phyloP scores from a whole-genome alignment of 2,329 filamentous ascomycete species.

The Myriosclerotinia scirpicola region DNA sequence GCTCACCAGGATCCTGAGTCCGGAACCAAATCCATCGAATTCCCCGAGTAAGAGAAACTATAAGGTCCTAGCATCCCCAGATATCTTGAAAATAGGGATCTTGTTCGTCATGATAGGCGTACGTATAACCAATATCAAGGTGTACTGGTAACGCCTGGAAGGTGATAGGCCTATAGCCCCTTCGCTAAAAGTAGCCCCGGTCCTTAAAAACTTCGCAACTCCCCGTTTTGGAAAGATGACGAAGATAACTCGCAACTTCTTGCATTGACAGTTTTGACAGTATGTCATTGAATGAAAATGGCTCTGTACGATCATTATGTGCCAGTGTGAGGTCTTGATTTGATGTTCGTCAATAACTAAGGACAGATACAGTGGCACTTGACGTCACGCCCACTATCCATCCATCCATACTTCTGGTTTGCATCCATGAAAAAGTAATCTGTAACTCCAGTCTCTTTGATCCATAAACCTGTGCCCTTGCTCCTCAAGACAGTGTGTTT shows the following conservation, averaged over 20 bases:
- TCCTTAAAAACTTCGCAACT: background rate
- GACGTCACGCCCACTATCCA: background rate
- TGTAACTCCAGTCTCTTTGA: background rate
- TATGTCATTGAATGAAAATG: background rate
- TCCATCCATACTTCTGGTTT: background rate
- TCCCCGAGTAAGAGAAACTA: background rate
- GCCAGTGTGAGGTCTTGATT: background rate
- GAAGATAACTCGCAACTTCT: slow-evolving; percentile 1
- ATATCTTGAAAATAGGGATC: background rate
- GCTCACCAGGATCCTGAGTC: background rate
- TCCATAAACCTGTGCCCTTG: too few relatives aligned
- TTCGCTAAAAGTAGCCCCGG: background rate
- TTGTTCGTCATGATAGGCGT: background rate
- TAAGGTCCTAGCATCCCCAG: background rate
- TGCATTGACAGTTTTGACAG: background rate
- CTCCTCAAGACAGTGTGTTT: too few relatives aligned
- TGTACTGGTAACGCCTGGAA: background rate
- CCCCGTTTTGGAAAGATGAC: background rate
- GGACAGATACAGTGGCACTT: too few relatives aligned
- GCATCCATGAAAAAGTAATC: too few relatives aligned
- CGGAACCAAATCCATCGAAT: background rate
- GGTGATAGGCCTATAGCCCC: too few relatives aligned
- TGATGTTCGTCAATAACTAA: background rate
- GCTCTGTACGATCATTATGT: background rate
- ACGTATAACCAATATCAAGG: background rate